A percentile compares a stretch with the other conserved stretches of the same genome.
phyloP scores from a whole-genome alignment of 1,284 basidiomycete genomes.

The Fomitopsis betulina region DNA sequence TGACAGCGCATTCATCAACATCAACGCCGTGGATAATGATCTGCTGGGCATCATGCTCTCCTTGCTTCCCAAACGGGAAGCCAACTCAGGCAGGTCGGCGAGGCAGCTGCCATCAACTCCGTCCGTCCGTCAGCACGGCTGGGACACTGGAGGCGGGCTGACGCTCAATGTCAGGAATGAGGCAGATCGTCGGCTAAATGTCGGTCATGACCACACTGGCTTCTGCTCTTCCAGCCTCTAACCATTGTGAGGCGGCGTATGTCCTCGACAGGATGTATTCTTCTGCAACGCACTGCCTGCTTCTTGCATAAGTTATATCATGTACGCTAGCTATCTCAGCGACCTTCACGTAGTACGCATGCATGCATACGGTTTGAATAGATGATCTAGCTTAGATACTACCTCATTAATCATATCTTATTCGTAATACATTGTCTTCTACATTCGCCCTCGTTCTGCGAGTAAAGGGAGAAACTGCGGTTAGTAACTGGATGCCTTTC shows the following conservation, averaged over 20 bases:
- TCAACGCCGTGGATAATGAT: neutral
- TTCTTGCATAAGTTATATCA: neutral
- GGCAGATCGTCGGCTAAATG: neutral
- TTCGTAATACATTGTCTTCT: neutral
- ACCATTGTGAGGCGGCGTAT: neutral
- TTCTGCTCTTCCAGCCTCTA: neutral
- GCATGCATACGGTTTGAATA: neutral
- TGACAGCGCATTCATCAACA: slow-evolving; percentile 11
- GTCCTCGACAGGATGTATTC: neutral
- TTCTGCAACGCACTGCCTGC: neutral
- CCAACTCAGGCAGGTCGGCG: neutral
- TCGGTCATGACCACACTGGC: neutral
- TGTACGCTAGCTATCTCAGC: neutral
- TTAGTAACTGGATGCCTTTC: too few species aligned
- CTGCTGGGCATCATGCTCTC: neutral
- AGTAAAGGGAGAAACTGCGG: neutral
- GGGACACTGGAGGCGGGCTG: too few species aligned
- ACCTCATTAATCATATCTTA: neutral
- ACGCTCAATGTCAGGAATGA: neutral
- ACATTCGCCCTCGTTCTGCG: neutral
- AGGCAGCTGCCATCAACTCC: neutral
- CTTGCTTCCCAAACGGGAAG: neutral
- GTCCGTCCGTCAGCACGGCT: neutral
- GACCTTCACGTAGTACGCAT: neutral
- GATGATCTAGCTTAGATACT: neutral